A percentile compares a stretch with the other conserved stretches of the same genome.
Evolutionary conservation across 139 green algal genomes (phyloP).

Genomic region (Astrephomene gubernaculifera): DNA sequence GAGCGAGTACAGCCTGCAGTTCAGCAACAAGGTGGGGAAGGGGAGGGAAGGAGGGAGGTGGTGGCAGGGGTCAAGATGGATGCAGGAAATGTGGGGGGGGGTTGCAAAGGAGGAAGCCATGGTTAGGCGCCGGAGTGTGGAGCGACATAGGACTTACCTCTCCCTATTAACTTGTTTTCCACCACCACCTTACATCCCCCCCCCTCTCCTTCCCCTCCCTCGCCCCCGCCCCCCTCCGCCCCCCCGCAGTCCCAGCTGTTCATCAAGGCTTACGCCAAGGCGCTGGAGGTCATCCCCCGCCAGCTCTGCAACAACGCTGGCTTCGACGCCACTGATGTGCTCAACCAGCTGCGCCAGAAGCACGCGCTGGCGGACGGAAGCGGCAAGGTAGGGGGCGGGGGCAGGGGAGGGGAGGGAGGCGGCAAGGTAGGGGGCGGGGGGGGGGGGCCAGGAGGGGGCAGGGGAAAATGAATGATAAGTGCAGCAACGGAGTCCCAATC

Average conservation of each 20-base stretch:
- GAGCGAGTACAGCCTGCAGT: constrained; percentile 64
- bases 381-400: constrained; percentile 54
- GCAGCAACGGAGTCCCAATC: too few species aligned
- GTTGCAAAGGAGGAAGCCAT: too few species aligned
- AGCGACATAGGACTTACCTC: neutral
- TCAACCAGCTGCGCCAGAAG: constrained; percentile 98
- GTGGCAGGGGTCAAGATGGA: neutral
- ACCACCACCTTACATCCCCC: neutral
- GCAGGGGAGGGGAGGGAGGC: too few species aligned
- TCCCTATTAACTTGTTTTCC: neutral
- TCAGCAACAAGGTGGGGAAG: constrained; percentile 21
- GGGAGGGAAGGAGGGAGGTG: neutral
- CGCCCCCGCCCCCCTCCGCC: neutral
- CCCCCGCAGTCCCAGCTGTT: constrained; percentile 92
- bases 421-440: too few species aligned
- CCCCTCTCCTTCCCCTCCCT: neutral
- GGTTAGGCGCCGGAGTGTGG: too few species aligned
- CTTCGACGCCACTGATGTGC: constrained; percentile 97
- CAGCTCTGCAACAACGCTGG: constrained; percentile 98
- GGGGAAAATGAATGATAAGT: too few species aligned
- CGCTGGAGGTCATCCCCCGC: constrained; percentile 94
- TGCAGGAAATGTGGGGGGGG: too few species aligned
- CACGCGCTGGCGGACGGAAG: constrained; percentile 76
- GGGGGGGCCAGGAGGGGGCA: too few species aligned
- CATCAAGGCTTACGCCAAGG: constrained; percentile 93